Percentiles rank a stretch among this genome's conserved stretches.
These are phyloP conservation scores for Balansia obtecta DNA, from an alignment of 2,329 filamentous ascomycete species.

Conservation along the genomic window DNA sequence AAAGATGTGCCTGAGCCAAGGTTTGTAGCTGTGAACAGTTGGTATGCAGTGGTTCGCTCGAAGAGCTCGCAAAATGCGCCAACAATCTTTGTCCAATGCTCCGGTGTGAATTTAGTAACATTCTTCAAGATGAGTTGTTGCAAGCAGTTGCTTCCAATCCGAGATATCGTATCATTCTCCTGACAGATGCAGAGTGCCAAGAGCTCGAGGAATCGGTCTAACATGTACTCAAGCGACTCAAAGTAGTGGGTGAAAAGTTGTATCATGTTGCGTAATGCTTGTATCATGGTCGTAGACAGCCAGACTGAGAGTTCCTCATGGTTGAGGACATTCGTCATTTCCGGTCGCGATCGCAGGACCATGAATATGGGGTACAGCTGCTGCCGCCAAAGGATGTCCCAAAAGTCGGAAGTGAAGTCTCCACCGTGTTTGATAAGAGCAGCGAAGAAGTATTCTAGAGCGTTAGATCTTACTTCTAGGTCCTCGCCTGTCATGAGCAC, in stretches of 20 bases:
- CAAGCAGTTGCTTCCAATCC: constrained; percentile 95
- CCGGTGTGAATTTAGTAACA: constrained; percentile 74
- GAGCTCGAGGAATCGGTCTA: constrained; percentile 91
- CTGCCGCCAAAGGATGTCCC: constrained; percentile 97
- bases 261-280: constrained; percentile 96
- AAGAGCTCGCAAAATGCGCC: constrained; percentile 94
- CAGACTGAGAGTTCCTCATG: constrained; percentile 97
- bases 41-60: constrained; percentile 84
- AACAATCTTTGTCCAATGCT: constrained; percentile 91
- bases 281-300: constrained; percentile 98
- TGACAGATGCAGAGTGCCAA: constrained; percentile 95
- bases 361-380: constrained; percentile 97
- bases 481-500: constrained; percentile 99
- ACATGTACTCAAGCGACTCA: constrained; percentile 89
- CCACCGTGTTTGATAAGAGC: constrained; percentile 81
- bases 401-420: constrained; percentile 87
- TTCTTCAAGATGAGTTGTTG: constrained; percentile 96
- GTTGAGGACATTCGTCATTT: constrained; percentile 90
- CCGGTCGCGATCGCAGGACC: constrained; percentile 88
- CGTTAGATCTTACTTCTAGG: constrained; percentile 81
- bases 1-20: constrained; percentile 40
- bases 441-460: constrained; percentile 94
- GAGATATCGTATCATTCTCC: constrained; percentile 95
- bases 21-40: constrained; percentile 78
- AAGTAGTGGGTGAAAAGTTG: constrained; percentile 98